phyloP scores from a whole-genome alignment of 1,284 basidiomycete species.

The Golubevia sp. region DNA sequence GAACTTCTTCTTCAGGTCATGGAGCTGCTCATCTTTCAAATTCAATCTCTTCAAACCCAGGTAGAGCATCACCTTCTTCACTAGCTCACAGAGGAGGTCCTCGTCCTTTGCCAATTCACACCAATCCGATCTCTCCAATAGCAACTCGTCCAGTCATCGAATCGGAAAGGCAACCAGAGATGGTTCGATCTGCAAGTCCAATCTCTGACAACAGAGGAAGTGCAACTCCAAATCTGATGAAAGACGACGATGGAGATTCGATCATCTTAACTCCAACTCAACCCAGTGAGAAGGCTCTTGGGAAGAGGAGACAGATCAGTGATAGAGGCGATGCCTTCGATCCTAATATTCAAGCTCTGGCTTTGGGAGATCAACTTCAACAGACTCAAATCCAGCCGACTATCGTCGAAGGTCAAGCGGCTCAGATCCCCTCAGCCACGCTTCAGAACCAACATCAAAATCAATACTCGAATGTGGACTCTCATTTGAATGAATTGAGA shows the following conservation, averaged over 20 bases:
- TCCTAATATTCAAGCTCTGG: conserved; percentile 2
- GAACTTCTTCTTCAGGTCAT: background rate
- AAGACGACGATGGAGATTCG: conserved; percentile 17
- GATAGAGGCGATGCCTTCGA: conserved; percentile 9
- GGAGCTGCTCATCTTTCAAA: background rate
- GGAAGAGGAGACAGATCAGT: conserved; percentile 34
- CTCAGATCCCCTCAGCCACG: too few relatives aligned
- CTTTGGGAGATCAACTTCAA: background rate
- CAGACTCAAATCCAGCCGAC: background rate
- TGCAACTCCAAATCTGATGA: background rate
- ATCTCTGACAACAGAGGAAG: background rate
- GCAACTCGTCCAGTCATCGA: conserved; percentile 1
- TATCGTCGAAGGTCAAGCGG: background rate
- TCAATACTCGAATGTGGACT: too few relatives aligned
- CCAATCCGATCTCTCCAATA: conserved; percentile 1
- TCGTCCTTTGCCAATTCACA: conserved; percentile 17
- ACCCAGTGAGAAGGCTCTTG: conserved; percentile 42
- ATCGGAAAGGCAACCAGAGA: background rate
- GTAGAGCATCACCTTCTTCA: background rate
- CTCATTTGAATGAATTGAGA: too few relatives aligned
- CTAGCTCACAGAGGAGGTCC: conserved; percentile 14
- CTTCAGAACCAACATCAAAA: background rate
- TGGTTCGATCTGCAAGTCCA: background rate
- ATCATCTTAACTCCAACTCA: conserved; percentile 29
- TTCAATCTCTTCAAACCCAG: background rate